Evolutionary conservation across 257 asterid genomes (phyloP).

Genomic region (Lithospermum erythrorhizon): DNA sequence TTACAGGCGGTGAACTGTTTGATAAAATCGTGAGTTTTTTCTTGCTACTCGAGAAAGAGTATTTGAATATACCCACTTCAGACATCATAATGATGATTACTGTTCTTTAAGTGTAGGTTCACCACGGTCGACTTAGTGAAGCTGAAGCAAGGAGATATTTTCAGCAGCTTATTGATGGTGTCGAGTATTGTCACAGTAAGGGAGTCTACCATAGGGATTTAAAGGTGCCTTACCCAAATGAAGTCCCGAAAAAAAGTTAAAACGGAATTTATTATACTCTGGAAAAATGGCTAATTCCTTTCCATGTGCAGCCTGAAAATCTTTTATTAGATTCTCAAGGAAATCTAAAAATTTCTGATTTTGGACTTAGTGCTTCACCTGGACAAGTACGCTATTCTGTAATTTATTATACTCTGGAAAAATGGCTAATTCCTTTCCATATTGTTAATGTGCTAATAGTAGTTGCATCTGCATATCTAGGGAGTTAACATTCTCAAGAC

Average conservation of each 20-base stretch:
- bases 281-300: conserved; percentile 12
- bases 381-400: conserved; percentile 48
- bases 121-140: conserved; percentile 91
- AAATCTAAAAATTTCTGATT: conserved; percentile 90
- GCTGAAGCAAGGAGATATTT: conserved; percentile 88
- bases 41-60: conserved; percentile 1
- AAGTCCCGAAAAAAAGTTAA: not conserved
- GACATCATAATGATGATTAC: not conserved
- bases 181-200: conserved; percentile 87
- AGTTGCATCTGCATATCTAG: conserved; percentile 29
- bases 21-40: conserved; percentile 80
- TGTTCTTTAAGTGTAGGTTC: conserved; percentile 45
- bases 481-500: conserved; percentile 85
- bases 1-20: conserved; percentile 96
- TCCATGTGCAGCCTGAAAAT: conserved; percentile 80
- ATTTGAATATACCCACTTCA: not conserved
- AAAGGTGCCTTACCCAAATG: conserved; percentile 42
- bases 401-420: too few species aligned
- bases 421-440: not conserved
- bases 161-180: conserved; percentile 97
- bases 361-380: conserved; percentile 94
- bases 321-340: conserved; percentile 93
- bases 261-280: conserved; percentile 6
- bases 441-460: conserved; percentile 19
- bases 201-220: conserved; percentile 96